Base-by-base conservation (phyloP, 805 yeast genomes). In the Candida glaebosa region DNA sequence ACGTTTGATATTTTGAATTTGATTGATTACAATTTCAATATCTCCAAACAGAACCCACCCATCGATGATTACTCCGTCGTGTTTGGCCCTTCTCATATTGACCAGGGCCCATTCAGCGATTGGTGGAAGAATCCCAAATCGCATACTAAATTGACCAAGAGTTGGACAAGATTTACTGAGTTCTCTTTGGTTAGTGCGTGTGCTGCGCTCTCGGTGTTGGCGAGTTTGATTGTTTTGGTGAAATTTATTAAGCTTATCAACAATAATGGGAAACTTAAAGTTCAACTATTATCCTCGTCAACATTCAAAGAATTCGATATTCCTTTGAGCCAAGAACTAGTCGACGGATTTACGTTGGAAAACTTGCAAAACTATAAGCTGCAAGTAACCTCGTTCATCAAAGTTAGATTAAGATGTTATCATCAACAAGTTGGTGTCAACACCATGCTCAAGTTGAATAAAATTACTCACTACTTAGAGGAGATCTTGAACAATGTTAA, bases 21-120 rank as follows among this genome's bases (percentile, higher is more conserved):
- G 17, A 41, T 74, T 14, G 72, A 70, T 38, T 38, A 73, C 6
- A 76, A 73, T 3, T 56, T 60, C 3, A 18, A 31, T 22, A 42
- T 32, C 3, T 36, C 37, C 10, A 17, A 20, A 18, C 24, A 36
- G 16, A 37, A 41, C 4, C 16, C 35, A 17, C 38, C 14, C 12
- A 22, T 36, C n/a, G 22, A 34, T n/a, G 30, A 15, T 18, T 44
- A 39, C 17, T 39, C 40, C 10, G 38, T 45, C 2, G 44, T 43
- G 4, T 35, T 46, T 8, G 53, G 54, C 5, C 48, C 50, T 20
- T 34, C 34, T 9, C 31, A 39, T 28, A 26, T 18, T 19, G 18
- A 38, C 17, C 20, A 14, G 18, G n/a, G 26, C 38, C 31, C 38
- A 18, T 14, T 15, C n/a, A 12, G 4, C n/a, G 40, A 37, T n/a